Evolutionary conservation across 2,329 filamentous ascomycete species (phyloP), one percentile per base, ranked within the genome.

Genomic region (Pyrenochaeta sp.): DNA sequence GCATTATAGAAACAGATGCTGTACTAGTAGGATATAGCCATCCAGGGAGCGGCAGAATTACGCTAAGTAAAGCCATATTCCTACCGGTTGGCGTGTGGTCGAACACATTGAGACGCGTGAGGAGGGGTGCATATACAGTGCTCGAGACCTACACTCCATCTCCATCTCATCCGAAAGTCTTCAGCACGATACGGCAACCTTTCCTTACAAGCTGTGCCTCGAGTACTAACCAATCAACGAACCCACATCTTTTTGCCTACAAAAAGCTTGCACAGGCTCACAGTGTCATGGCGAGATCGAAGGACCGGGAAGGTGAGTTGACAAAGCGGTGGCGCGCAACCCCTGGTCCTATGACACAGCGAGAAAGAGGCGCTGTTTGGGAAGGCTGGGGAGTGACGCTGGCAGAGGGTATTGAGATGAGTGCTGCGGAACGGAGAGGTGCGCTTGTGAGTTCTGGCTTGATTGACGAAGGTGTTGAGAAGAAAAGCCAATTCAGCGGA

Each of bases 241-340:
- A 47, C 14, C 46, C 55, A 6, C 68, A 73, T 52, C 18, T 27
- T 0, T 53, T 44, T 4, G 58, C 54, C 0, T 71, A 73, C 32
- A 45, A 57, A 1, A 73, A 69, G 30, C 18, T 72, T 2, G 37
- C 14, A 3, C 41, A 60, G 5, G 63, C 60, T 5, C 65, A 60
- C 15, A 21, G 18, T 1, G 20, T 73, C 7, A 69, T 73, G 58
- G 29, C 7, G 0, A 37, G n/a, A 1, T 40, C 49, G 2, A 21
- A 3, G 4, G 52, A 56, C 9, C 46, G 71, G 1, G 72, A 74
- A 48, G 41, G 56, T 3, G 49, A 60, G n/a, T 20, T 73, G 10
- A 73, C 70, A 12, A 74, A 74, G 63, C 42, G 72, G 35, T 74
- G 69, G 69, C 51, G 66, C 4, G 52, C 47, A 3, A 61, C 49